These are phyloP conservation scores for Fusarium algeriense DNA, from an alignment of 2,329 filamentous ascomycete species.

Conservation along the genomic window DNA sequence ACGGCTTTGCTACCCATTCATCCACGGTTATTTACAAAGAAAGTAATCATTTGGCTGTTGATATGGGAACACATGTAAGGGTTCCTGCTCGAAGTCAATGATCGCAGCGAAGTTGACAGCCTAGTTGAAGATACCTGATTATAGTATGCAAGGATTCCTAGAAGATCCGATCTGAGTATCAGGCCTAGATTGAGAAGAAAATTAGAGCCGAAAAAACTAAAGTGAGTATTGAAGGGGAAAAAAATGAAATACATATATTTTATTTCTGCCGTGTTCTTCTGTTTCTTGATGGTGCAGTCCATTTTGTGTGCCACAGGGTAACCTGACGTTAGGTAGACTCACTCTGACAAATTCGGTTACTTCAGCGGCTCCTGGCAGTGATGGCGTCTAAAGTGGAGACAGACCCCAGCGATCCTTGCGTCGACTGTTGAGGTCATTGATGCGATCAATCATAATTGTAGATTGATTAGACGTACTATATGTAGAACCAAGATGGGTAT, in stretches of 20 bases:
- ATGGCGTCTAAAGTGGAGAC: conserved; percentile 3
- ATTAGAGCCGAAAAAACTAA: too few species aligned
- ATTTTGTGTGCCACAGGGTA: conserved; percentile 8
- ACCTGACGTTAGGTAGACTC: too few species aligned
- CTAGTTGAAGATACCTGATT: too few species aligned
- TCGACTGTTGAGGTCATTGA: conserved; percentile 43
- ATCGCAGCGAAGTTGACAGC: too few species aligned
- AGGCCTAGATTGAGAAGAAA: too few species aligned
- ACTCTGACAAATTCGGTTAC: conserved; percentile 10
- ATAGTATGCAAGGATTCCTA: too few species aligned
- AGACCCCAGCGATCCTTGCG: conserved; percentile 30
- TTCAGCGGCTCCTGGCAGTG: neutral
- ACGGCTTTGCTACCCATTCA: too few species aligned
- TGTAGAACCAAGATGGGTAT: neutral
- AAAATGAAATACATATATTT: neutral
- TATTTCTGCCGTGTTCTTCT: neutral
- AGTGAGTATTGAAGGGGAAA: neutral
- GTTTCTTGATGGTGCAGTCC: neutral
- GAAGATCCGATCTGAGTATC: too few species aligned
- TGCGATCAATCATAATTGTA: conserved; percentile 8
- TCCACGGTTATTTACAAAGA: too few species aligned
- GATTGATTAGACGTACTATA: neutral
- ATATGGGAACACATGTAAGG: too few species aligned
- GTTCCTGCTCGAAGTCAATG: too few species aligned
- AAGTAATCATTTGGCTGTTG: too few species aligned